Percentiles rank a stretch among this genome's conserved stretches.
Evolutionary conservation across 371 early-diverging fungal genomes (phyloP).

Genomic region (Actinomortierella ambigua): DNA sequence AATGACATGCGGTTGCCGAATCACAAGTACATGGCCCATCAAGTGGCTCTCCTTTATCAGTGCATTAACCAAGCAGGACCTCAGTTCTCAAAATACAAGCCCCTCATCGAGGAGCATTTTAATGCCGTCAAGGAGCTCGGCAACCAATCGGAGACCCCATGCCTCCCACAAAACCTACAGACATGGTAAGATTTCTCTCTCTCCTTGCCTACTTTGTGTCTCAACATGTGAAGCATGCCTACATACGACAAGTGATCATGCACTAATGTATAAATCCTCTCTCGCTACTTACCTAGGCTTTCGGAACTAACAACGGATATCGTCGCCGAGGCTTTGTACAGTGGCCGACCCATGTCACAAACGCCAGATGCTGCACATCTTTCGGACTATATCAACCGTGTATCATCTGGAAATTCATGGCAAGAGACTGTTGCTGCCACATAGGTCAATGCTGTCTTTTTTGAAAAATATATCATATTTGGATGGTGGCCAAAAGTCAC

Average conservation of each 20-base stretch:
- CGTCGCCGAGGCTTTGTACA: constrained; percentile 39
- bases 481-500: no score
- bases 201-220: neutral
- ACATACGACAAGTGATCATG: neutral
- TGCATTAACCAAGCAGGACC: constrained; percentile 54
- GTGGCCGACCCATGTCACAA: constrained; percentile 40
- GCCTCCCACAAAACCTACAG: constrained; percentile 28
- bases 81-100: constrained; percentile 46
- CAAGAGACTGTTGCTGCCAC: constrained; percentile 21
- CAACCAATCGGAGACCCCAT: constrained; percentile 33
- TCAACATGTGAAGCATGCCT: neutral
- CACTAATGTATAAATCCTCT: neutral
- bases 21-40: constrained; percentile 63
- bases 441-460: no score
- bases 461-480: no score
- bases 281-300: constrained; percentile 19
- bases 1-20: constrained; percentile 50
- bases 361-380: constrained; percentile 38
- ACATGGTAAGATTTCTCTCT: constrained; percentile 17
- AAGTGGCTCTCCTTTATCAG: constrained; percentile 62
- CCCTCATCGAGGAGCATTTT: constrained; percentile 53
- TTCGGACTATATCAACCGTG: constrained; percentile 33
- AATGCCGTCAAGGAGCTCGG: constrained; percentile 48
- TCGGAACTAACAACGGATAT: constrained; percentile 44
- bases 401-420: constrained; percentile 26